Evolutionary conservation across 2,329 filamentous ascomycete genomes (phyloP).

Genomic region (Drechslerella stenobrocha): DNA sequence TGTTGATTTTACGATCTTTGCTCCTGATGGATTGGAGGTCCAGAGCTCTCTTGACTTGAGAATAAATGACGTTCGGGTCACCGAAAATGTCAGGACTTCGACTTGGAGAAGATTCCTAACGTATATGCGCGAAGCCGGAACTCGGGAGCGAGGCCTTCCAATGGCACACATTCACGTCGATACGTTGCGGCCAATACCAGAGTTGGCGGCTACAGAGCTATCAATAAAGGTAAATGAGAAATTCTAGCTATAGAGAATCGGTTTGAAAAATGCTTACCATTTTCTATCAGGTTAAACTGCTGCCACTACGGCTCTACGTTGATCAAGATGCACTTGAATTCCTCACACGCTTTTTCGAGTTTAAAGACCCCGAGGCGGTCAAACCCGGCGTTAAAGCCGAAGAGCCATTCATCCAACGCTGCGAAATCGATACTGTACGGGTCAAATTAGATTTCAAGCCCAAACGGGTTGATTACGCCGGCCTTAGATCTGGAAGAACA

Average conservation of each 20-base stretch:
- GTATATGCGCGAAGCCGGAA: constrained; percentile 84
- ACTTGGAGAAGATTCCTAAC: constrained; percentile 99
- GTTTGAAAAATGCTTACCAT: constrained; percentile 25
- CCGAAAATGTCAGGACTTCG: constrained; percentile 90
- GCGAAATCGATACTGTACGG: constrained; percentile 80
- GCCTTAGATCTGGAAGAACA: constrained; percentile 86
- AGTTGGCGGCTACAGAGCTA: constrained; percentile 84
- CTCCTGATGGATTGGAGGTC: constrained; percentile 74
- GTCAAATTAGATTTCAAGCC: constrained; percentile 96
- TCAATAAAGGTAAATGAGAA: constrained; percentile 67
- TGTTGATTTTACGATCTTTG: constrained; percentile 79
- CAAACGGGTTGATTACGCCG: constrained; percentile 94
- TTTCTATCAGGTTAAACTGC: constrained; percentile 64
- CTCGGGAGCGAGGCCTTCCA: constrained; percentile 78
- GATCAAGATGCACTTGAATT: constrained; percentile 98
- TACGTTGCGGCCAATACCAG: constrained; percentile 81
- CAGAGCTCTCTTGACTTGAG: constrained; percentile 85
- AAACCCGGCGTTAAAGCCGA: constrained; percentile 61
- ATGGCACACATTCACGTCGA: constrained; percentile 90
- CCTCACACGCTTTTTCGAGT: constrained; percentile 95
- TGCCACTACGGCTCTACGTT: constrained; percentile 87
- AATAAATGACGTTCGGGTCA: constrained; percentile 81
- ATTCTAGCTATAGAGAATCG: background rate
- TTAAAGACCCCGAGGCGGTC: constrained; percentile 73
- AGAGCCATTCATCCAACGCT: constrained; percentile 82